Conservation (phyloP, 306 rosid species). For the Glycine latifolia region DNA sequence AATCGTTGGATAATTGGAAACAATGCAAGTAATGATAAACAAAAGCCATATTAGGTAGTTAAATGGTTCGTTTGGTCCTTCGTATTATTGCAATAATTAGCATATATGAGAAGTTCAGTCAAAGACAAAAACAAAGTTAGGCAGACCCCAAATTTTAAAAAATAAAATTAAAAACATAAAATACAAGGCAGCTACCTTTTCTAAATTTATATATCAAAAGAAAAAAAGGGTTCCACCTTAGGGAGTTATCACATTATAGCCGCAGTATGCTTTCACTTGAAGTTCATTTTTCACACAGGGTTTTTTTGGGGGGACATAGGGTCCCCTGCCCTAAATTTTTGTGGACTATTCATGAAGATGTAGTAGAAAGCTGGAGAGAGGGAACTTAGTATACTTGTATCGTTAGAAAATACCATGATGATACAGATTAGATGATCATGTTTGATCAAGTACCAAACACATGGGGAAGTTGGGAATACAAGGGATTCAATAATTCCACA, state of each 20-base stretch:
- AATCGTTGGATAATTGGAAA: constrained; percentile 11
- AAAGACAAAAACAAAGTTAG: too few relatives aligned
- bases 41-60: constrained; percentile 3
- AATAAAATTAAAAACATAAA: too few relatives aligned
- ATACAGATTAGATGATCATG: constrained; percentile 22
- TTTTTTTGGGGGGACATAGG: constrained; percentile 1
- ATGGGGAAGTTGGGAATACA: constrained; percentile 24
- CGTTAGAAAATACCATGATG: constrained; percentile 19
- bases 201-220: too few relatives aligned
- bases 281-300: constrained; percentile 13
- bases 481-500: constrained; percentile 41
- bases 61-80: too few relatives aligned
- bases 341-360: neutral
- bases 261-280: constrained; percentile 1
- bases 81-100: constrained; percentile 34
- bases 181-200: too few relatives aligned
- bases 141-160: too few relatives aligned
- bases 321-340: neutral
- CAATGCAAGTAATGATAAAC: constrained; percentile 7
- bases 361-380: neutral
- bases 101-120: constrained; percentile 19
- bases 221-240: neutral
- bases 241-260: neutral
- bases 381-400: neutral
- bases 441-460: constrained; percentile 32